A percentile compares a stretch with the other conserved stretches of the same genome.
phyloP scores from a whole-genome alignment of 257 asterid species.

The Capsicum pubescens region DNA sequence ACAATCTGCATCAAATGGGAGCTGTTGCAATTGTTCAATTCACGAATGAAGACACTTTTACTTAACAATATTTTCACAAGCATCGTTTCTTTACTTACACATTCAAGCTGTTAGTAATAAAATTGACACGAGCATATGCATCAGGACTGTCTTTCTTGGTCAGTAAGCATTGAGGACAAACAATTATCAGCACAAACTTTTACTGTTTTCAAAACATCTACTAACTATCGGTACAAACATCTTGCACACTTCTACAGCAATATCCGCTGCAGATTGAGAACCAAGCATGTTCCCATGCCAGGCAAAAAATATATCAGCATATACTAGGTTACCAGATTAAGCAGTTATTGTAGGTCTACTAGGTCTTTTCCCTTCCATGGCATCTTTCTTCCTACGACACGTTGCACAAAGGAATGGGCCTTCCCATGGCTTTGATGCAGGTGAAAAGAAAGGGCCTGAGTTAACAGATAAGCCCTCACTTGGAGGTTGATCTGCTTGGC shows the following conservation, averaged over 20 bases:
- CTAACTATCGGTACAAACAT: conserved; percentile 41
- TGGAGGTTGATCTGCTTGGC: conserved; percentile 90
- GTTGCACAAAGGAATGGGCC: conserved; percentile 95
- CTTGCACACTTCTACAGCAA: conserved; percentile 50
- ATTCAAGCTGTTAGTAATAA: conserved; percentile 58
- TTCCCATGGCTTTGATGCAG: conserved; percentile 96
- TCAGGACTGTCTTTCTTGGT: conserved; percentile 50
- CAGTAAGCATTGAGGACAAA: conserved; percentile 46
- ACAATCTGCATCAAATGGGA: not conserved
- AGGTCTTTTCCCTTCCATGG: conserved; percentile 91
- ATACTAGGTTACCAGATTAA: conserved; percentile 40
- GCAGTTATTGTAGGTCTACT: conserved; percentile 56
- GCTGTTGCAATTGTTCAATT: not conserved
- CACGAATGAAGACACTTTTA: conserved; percentile 9
- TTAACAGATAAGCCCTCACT: conserved; percentile 82
- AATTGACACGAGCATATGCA: conserved; percentile 41
- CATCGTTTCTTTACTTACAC: conserved; percentile 47
- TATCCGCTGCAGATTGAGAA: conserved; percentile 42
- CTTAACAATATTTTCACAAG: conserved; percentile 29
- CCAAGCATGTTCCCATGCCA: conserved; percentile 53
- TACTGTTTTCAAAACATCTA: conserved; percentile 50
- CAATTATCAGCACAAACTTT: conserved; percentile 43
- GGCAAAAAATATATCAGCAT: conserved; percentile 51
- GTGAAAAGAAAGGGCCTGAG: conserved; percentile 89
- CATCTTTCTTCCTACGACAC: conserved; percentile 90